These are phyloP conservation scores for Exophiala lecanii-corni DNA, from an alignment of 2,329 filamentous ascomycete species.

Conservation along the genomic window DNA sequence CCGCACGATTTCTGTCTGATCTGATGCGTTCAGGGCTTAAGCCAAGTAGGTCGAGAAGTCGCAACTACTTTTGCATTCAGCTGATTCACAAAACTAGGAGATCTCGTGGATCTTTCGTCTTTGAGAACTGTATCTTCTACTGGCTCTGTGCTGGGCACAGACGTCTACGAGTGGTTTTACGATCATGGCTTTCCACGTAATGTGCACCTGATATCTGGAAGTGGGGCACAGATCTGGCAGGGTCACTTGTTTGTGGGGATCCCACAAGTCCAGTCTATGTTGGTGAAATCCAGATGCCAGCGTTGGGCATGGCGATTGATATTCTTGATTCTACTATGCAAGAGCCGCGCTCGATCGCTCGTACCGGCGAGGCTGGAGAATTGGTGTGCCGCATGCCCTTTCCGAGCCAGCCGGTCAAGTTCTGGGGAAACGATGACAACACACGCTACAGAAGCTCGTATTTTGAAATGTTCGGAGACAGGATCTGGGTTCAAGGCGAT, in stretches of 20 bases:
- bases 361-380: slow-evolving; percentile 65
- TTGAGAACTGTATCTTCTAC: slow-evolving; percentile 63
- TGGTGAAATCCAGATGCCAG: slow-evolving; percentile 53
- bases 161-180: slow-evolving; percentile 75
- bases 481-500: slow-evolving; percentile 73
- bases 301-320: slow-evolving; percentile 33
- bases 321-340: slow-evolving; percentile 28
- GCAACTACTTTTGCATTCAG: too few relatives aligned
- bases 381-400: slow-evolving; percentile 66
- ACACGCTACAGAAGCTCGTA: slow-evolving; percentile 47
- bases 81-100: too few relatives aligned
- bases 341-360: slow-evolving; percentile 36
- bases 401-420: slow-evolving; percentile 67
- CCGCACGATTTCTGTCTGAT: neutral
- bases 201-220: slow-evolving; percentile 52
- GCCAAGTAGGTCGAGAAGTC: neutral
- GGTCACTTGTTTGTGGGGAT: slow-evolving; percentile 48
- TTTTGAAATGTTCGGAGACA: slow-evolving; percentile 8
- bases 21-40: neutral
- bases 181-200: slow-evolving; percentile 63
- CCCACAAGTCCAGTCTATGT: slow-evolving; percentile 61
- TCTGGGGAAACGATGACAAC: slow-evolving; percentile 52
- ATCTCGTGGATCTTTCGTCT: slow-evolving; percentile 56
- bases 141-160: slow-evolving; percentile 73
- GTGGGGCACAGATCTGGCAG: slow-evolving; percentile 28